Percentiles rank a stretch among this genome's conserved stretches.
These are phyloP conservation scores for Colletotrichum sp. DNA, from an alignment of 2,329 filamentous ascomycete species.

Conservation along the genomic window DNA sequence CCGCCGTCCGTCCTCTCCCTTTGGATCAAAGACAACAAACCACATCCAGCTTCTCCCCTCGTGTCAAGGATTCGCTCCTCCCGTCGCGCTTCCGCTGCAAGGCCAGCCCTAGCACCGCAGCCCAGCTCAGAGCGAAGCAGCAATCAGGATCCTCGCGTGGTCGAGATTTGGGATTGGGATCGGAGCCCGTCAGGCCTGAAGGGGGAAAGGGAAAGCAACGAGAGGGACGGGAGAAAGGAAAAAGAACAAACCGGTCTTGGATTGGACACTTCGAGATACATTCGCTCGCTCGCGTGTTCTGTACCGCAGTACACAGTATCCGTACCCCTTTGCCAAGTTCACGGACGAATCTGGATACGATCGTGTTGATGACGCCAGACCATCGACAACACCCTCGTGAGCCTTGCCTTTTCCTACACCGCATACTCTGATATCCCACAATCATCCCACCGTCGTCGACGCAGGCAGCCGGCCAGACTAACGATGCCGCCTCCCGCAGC, in stretches of 20 bases:
- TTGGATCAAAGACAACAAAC: conserved; percentile 13
- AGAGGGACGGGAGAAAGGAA: not conserved
- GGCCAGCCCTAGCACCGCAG: not conserved
- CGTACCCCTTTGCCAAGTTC: not conserved
- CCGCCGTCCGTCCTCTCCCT: not conserved
- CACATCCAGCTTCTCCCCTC: not conserved
- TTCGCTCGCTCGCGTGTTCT: not conserved
- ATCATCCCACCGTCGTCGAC: not conserved
- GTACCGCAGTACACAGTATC: not conserved
- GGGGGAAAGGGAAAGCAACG: not conserved
- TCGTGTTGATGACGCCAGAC: conserved; percentile 10
- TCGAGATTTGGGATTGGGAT: not conserved
- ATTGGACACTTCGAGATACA: not conserved
- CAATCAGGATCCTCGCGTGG: not conserved
- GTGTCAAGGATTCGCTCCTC: not conserved
- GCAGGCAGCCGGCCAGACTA: not conserved
- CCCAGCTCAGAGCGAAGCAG: not conserved
- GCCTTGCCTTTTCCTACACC: not conserved
- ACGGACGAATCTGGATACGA: not conserved
- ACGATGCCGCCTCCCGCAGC: not conserved
- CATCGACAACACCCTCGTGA: not conserved
- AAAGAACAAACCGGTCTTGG: not conserved
- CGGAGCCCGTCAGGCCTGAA: not conserved
- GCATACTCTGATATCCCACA: not conserved
- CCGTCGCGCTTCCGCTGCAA: not conserved